Percentiles rank a stretch among this genome's conserved stretches.
Evolutionary conservation across 1,139 yeast genomes (phyloP).

Genomic region (Zygosaccharomyces sapae): DNA sequence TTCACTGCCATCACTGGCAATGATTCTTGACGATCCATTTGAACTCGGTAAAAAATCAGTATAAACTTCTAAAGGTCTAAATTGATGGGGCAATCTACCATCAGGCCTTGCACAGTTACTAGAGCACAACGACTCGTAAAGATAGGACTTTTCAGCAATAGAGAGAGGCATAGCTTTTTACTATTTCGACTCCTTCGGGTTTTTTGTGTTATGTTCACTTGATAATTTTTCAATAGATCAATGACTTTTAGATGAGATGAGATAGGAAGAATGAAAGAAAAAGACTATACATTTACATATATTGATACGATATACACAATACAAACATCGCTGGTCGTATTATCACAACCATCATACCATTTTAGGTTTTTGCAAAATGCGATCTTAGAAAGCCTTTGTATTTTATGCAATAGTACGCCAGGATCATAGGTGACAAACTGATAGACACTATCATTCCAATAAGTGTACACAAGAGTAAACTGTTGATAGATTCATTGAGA

Average conservation of each 20-base stretch:
- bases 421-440: slow-evolving; percentile 10
- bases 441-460: slow-evolving; percentile 5
- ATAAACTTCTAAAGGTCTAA: slow-evolving; percentile 80
- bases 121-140: slow-evolving; percentile 65
- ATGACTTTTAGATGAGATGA: slow-evolving; percentile 1
- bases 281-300: neutral
- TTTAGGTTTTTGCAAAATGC: neutral
- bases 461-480: neutral
- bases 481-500: slow-evolving; percentile 13
- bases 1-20: slow-evolving; percentile 86
- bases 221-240: neutral
- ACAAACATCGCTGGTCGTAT: no score
- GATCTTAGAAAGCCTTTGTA: neutral
- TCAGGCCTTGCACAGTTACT: slow-evolving; percentile 75
- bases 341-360: neutral
- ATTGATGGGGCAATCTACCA: slow-evolving; percentile 66
- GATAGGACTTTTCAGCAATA: slow-evolving; percentile 78
- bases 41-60: slow-evolving; percentile 79
- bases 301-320: no score
- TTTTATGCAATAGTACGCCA: slow-evolving; percentile 7
- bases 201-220: slow-evolving; percentile 2
- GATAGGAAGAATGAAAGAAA: neutral
- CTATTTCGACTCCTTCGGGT: slow-evolving; percentile 1
- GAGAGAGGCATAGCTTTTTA: slow-evolving; percentile 55
- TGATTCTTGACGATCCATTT: slow-evolving; percentile 85